Conservation (phyloP, 257 asterid species). For the Penstemon eatonii region DNA sequence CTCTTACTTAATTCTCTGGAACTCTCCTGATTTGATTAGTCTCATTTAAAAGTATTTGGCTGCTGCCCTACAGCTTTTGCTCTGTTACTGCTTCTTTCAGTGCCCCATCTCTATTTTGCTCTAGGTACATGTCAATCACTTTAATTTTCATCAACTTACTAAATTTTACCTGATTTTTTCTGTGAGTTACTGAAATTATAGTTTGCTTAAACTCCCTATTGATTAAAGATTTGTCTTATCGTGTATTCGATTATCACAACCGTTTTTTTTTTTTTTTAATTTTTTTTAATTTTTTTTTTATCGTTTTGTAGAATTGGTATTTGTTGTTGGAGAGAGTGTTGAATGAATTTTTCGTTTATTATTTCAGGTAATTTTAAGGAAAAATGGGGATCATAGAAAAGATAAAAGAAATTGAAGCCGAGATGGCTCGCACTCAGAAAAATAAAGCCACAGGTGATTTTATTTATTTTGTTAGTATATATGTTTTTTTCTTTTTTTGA, state of each 20-base stretch:
- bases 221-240: not conserved
- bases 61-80: conserved; percentile 25
- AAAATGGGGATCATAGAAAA: conserved; percentile 93
- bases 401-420: conserved; percentile 94
- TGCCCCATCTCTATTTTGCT: not conserved
- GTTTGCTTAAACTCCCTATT: not conserved
- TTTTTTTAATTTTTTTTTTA: too few relatives aligned
- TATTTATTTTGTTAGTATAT: not conserved
- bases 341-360: conserved; percentile 18
- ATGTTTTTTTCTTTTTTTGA: not conserved
- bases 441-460: conserved; percentile 91
- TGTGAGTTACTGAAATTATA: not conserved
- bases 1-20: conserved; percentile 10
- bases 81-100: not conserved
- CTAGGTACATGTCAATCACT: conserved; percentile 8
- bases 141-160: conserved; percentile 4
- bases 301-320: not conserved
- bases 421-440: conserved; percentile 99
- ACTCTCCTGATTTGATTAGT: conserved; percentile 9
- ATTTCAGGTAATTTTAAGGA: conserved; percentile 42
- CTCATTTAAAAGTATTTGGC: too few relatives aligned
- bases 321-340: conserved; percentile 22
- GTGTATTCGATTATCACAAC: too few relatives aligned
- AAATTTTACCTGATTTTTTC: conserved; percentile 14
- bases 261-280: too few relatives aligned